These are phyloP conservation scores for Vachellia pachyceras DNA, from an alignment of 306 rosid species.

Conservation along the genomic window DNA sequence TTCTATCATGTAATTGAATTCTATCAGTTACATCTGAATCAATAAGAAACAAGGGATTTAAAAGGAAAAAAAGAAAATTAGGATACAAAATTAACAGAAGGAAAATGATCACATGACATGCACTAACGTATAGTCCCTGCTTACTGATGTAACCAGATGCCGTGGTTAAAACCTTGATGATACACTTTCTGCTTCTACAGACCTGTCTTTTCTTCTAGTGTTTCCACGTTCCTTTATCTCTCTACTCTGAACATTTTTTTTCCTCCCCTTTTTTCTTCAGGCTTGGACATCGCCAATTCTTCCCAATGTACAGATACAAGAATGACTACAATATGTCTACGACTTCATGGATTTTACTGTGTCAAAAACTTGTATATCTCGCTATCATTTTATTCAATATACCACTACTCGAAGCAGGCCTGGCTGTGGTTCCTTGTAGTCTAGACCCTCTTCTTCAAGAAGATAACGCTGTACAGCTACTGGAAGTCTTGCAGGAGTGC, in stretches of 20 bases:
- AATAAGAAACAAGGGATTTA: conserved; percentile 41
- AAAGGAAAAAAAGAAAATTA: conserved; percentile 45
- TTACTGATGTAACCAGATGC: conserved; percentile 54
- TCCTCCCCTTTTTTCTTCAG: conserved; percentile 31
- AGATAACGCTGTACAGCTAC: conserved; percentile 86
- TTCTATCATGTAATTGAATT: conserved; percentile 72
- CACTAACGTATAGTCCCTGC: conserved; percentile 44
- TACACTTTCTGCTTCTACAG: conserved; percentile 60
- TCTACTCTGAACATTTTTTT: conserved; percentile 20
- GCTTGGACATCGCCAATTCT: conserved; percentile 51
- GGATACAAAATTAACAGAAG: conserved; percentile 72
- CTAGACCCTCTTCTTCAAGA: conserved; percentile 93
- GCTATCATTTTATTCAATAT: conserved; percentile 58
- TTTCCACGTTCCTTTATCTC: conserved; percentile 34
- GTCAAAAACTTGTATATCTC: conserved; percentile 76
- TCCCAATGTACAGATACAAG: conserved; percentile 86
- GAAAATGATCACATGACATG: conserved; percentile 44
- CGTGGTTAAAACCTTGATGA: conserved; percentile 57
- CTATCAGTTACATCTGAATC: conserved; percentile 77
- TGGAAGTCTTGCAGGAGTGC: conserved; percentile 91
- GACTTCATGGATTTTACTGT: conserved; percentile 51
- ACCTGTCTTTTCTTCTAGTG: conserved; percentile 49
- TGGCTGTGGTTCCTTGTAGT: conserved; percentile 85
- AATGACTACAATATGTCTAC: conserved; percentile 67
- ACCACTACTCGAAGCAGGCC: conserved; percentile 88